phyloP scores from a whole-genome alignment of 2,329 filamentous ascomycete species.

The Aspergillus aculeatus region DNA sequence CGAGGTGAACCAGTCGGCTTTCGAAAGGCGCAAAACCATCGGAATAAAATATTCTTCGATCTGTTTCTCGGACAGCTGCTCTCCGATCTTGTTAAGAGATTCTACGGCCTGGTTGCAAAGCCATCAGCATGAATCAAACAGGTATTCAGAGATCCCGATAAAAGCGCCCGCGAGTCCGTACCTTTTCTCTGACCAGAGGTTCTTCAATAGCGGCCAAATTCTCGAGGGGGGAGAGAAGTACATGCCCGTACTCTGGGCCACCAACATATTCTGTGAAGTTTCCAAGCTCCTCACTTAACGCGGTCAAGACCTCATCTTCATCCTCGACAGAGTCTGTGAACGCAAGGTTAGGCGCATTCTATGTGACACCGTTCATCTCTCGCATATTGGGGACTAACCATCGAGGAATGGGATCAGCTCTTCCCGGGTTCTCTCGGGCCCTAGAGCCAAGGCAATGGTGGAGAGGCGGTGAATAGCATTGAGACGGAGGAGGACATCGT shows the following conservation, averaged over 20 bases:
- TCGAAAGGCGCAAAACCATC: slow-evolving; percentile 89
- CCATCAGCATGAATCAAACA: background rate
- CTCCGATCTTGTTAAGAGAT: slow-evolving; percentile 98
- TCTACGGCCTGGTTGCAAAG: slow-evolving; percentile 73
- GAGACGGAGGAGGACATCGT: slow-evolving; percentile 94
- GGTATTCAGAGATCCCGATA: too few species aligned
- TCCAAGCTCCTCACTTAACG: slow-evolving; percentile 93
- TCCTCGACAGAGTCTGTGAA: slow-evolving; percentile 94
- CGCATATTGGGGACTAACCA: slow-evolving; percentile 61
- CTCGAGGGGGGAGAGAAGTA: slow-evolving; percentile 93
- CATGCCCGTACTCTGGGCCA: slow-evolving; percentile 88
- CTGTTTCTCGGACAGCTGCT: slow-evolving; percentile 83
- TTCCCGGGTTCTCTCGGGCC: slow-evolving; percentile 93
- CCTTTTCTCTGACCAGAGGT: slow-evolving; percentile 96
- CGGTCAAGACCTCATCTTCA: slow-evolving; percentile 96
- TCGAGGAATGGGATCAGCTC: slow-evolving; percentile 99
- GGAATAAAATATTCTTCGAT: slow-evolving; percentile 98
- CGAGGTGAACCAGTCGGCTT: slow-evolving; percentile 99
- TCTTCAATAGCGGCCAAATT: slow-evolving; percentile 98
- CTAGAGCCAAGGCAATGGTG: slow-evolving; percentile 94
- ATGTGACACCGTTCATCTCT: slow-evolving; percentile 1
- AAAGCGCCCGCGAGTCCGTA: slow-evolving; percentile 42
- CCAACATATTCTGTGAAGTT: slow-evolving; percentile 97
- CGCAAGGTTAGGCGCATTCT: slow-evolving; percentile 23
- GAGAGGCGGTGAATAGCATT: slow-evolving; percentile 98